Evolutionary conservation across 441 rosid species (phyloP).

Genomic region (Rhodomyrtus psidioides): DNA sequence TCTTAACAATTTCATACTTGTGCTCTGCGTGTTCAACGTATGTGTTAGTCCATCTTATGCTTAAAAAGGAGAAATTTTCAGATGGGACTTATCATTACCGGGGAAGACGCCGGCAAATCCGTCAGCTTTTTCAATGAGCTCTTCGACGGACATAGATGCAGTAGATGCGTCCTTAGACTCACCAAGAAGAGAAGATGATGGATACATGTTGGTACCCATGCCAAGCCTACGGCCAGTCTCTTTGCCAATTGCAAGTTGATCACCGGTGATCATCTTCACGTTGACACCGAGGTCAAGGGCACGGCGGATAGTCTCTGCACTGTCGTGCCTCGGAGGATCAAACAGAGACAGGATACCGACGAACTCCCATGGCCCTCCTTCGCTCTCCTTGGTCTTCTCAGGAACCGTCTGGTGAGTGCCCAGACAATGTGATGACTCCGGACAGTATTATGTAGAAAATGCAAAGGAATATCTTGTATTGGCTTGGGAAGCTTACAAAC

Average conservation of each 20-base stretch:
- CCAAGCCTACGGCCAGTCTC: conserved; percentile 11
- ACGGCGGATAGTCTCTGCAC: conserved; percentile 12
- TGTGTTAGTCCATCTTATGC: neutral
- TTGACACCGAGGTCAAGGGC: conserved; percentile 12
- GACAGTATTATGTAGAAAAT: neutral
- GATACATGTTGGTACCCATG: conserved; percentile 12
- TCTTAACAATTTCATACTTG: conserved; percentile 8
- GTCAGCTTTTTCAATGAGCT: conserved; percentile 6
- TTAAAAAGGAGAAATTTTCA: neutral
- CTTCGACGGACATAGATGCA: neutral
- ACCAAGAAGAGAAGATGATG: conserved; percentile 8
- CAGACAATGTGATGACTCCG: neutral
- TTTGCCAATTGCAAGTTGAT: conserved; percentile 9
- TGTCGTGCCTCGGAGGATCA: conserved; percentile 13
- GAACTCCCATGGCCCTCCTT: conserved; percentile 7
- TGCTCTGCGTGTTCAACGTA: neutral
- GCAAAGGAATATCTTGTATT: neutral
- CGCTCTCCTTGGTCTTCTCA: conserved; percentile 8
- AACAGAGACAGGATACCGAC: conserved; percentile 7
- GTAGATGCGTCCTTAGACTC: conserved; percentile 5
- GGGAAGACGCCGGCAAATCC: conserved; percentile 13
- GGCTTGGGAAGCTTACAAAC: neutral
- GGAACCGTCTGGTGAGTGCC: conserved; percentile 1
- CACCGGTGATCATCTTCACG: conserved; percentile 8
- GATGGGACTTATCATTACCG: neutral